Conservation (phyloP, 1,284 basidiomycete species). For the Fomitopsis palustris region DNA sequence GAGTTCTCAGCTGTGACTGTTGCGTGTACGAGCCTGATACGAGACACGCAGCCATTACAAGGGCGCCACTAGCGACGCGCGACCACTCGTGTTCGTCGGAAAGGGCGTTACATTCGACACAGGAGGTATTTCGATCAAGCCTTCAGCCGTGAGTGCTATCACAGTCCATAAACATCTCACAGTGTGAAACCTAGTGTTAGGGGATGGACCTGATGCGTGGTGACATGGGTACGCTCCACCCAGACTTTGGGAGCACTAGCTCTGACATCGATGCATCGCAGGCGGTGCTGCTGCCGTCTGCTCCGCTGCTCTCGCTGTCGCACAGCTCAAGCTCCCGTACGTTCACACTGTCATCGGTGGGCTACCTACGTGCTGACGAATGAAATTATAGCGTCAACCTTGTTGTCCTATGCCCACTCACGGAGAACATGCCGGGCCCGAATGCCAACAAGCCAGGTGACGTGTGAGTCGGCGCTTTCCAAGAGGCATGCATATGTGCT, state of each 20-base stretch:
- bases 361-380: not conserved
- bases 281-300: slow-evolving; percentile 81
- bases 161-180: not conserved
- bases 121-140: slow-evolving; percentile 88
- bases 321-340: slow-evolving; percentile 75
- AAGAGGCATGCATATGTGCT: not conserved
- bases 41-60: slow-evolving; percentile 70
- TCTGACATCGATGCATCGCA: slow-evolving; percentile 18
- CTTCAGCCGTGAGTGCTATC: slow-evolving; percentile 53
- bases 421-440: slow-evolving; percentile 88
- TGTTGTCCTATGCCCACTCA: slow-evolving; percentile 68
- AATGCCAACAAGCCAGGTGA: slow-evolving; percentile 88
- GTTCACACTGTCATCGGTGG: slow-evolving; percentile 20
- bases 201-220: slow-evolving; percentile 80
- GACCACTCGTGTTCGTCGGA: slow-evolving; percentile 78
- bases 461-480: slow-evolving; percentile 42
- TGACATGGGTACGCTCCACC: slow-evolving; percentile 62
- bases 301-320: slow-evolving; percentile 72
- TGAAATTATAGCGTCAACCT: slow-evolving; percentile 64
- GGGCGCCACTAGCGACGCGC: slow-evolving; percentile 55
- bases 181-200: slow-evolving; percentile 27
- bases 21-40: not conserved
- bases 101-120: slow-evolving; percentile 90
- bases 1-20: slow-evolving; percentile 5
- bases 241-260: not conserved